Conservation (phyloP, 495 filamentous ascomycete species). For the Endocarpon pusillum region DNA sequence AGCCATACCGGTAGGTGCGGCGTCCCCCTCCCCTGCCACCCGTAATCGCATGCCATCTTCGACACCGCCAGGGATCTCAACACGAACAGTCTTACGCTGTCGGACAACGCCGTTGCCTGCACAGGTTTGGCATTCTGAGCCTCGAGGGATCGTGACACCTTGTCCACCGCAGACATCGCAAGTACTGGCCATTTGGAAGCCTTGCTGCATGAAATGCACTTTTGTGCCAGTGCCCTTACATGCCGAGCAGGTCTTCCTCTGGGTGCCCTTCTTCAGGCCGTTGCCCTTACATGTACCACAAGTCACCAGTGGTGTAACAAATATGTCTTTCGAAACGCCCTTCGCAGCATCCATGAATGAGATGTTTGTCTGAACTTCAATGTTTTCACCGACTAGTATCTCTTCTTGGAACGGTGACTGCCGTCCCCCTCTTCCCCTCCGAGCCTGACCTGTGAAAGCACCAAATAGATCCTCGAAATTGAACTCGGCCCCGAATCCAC, state of each 20-base stretch:
- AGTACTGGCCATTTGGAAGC: slow-evolving; percentile 88
- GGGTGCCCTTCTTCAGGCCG: slow-evolving; percentile 67
- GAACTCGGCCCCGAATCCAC: slow-evolving; percentile 59
- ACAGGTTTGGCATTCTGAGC: slow-evolving; percentile 65
- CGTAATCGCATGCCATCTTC: slow-evolving; percentile 89
- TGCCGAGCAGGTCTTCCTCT: slow-evolving; percentile 50
- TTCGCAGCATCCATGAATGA: slow-evolving; percentile 95
- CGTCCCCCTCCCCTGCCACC: slow-evolving; percentile 69
- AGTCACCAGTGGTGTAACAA: slow-evolving; percentile 53
- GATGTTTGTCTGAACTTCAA: slow-evolving; percentile 81
- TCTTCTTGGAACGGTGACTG: slow-evolving; percentile 51
- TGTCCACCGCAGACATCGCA: slow-evolving; percentile 65
- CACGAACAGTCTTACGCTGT: slow-evolving; percentile 58
- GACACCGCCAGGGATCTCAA: slow-evolving; percentile 87
- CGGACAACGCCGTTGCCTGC: slow-evolving; percentile 59
- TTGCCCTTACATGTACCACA: slow-evolving; percentile 70
- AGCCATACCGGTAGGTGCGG: slow-evolving; percentile 51
- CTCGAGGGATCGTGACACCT: slow-evolving; percentile 53
- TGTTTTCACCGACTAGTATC: slow-evolving; percentile 73
- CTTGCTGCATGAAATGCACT: slow-evolving; percentile 75
- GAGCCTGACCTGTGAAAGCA: slow-evolving; percentile 56
- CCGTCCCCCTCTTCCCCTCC: slow-evolving; percentile 36
- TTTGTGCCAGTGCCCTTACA: slow-evolving; percentile 78
- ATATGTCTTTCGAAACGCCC: slow-evolving; percentile 62
- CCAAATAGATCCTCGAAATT: slow-evolving; percentile 92